These are phyloP conservation scores for Chytridium lagenaria DNA, from an alignment of 371 early-diverging fungal species.

Conservation along the genomic window DNA sequence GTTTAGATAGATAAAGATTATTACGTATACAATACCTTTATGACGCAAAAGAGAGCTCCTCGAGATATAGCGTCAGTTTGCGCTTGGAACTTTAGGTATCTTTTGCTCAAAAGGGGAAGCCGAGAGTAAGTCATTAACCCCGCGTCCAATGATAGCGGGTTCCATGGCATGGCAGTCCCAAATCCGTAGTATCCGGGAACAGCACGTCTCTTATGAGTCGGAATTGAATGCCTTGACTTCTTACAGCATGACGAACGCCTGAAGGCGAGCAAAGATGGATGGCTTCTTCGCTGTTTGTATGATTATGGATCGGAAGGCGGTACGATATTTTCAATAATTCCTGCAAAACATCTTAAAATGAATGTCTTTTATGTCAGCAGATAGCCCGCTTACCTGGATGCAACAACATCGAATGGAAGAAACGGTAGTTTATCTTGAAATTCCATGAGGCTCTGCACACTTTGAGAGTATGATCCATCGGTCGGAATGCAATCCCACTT, in stretches of 20 bases:
- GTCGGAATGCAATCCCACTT: neutral
- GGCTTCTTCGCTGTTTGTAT: neutral
- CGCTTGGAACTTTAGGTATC: neutral
- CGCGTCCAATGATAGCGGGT: neutral
- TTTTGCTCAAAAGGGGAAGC: neutral
- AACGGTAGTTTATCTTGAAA: neutral
- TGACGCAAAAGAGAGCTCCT: slow-evolving; percentile 2
- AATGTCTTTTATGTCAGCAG: neutral
- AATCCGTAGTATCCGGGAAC: neutral
- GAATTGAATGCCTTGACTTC: neutral
- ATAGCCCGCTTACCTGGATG: neutral
- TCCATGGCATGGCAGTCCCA: neutral
- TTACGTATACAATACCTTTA: no score
- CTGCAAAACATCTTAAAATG: neutral
- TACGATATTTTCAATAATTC: neutral
- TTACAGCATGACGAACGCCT: neutral
- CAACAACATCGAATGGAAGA: neutral
- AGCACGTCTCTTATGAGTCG: neutral
- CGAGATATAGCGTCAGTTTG: slow-evolving; percentile 5
- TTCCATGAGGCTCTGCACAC: neutral
- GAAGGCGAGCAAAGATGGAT: neutral
- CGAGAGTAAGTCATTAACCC: slow-evolving; percentile 7
- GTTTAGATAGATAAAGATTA: no score
- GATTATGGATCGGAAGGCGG: slow-evolving; percentile 7
- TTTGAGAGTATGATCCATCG: neutral